Base-by-base conservation (phyloP, 345 rosid genomes). In the Tarenaya hassleriana region DNA sequence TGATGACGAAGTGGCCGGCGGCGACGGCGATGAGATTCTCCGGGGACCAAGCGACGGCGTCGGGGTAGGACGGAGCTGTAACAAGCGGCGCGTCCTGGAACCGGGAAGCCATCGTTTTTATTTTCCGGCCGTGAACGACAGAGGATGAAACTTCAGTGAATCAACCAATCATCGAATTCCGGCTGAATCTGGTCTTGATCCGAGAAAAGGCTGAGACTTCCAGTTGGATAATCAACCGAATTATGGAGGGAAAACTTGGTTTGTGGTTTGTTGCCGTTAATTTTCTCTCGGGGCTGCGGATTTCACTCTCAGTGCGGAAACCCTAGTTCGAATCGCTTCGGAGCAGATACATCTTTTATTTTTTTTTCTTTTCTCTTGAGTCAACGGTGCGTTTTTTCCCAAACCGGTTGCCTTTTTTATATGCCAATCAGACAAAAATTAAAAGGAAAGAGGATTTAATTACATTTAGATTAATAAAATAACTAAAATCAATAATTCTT, bases 11-110 rank as follows among this genome's bases (percentile, higher is more conserved):
- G 71, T 77, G 86, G 52, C 84, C 97, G 29, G 83, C 74, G 4
- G 95, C 97, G 40, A 88, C 86, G 35, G 95, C 98, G 29, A 92
- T 75, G 7, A 92, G 67, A 76, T 88, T 92, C 54, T 88, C 97
- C 10, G 83, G 80, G n/a, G 95, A 92, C 98, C 98, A 92, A 51
- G 79, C 85, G 31, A 92, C 62, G 71, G 95, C 77, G 68, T 78
- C 80, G 4, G 98, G 94, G 67, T 69, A 79, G 10, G 68, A 78
- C 1, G 98, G 94, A 1, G 88, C 76, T 34, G 81, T 81, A 66
- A 75, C 95, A 27, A 92, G 77, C 13, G 77, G 63, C 16, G 79
- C 82, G 34, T 86, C 95, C 64, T 85, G 98, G 74, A 92, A 92
- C 47, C 88, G 74, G 7, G 84, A 81, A 15, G 80, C 81, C 98